These are phyloP conservation scores for Phytophthora pini DNA, from an alignment of 352 stramenopile genomes.

Conservation along the genomic window DNA sequence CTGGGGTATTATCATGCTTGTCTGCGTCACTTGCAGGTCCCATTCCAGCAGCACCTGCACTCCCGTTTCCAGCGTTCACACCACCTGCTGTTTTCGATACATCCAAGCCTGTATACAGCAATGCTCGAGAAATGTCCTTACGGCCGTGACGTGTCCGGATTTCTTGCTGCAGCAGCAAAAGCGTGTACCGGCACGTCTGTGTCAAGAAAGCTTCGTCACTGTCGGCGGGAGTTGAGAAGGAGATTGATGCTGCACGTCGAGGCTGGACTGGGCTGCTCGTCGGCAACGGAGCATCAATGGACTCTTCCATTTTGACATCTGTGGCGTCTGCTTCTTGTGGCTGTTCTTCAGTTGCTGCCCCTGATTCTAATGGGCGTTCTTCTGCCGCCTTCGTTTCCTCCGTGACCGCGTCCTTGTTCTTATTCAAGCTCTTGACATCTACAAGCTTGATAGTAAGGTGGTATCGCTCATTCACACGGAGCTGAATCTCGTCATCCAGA, in stretches of 20 bases:
- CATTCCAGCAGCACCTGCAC: slow-evolving; percentile 27
- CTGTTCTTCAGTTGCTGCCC: slow-evolving; percentile 11
- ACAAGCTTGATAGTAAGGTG: slow-evolving; percentile 74
- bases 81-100: slow-evolving; percentile 22
- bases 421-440: slow-evolving; percentile 54
- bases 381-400: slow-evolving; percentile 15
- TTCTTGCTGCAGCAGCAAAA: slow-evolving; percentile 83
- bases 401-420: slow-evolving; percentile 16
- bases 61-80: slow-evolving; percentile 12
- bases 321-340: slow-evolving; percentile 11
- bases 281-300: slow-evolving; percentile 10
- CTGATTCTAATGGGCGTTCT: background rate
- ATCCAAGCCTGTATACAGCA: slow-evolving; percentile 57
- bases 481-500: slow-evolving; percentile 81
- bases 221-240: slow-evolving; percentile 31
- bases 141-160: slow-evolving; percentile 77
- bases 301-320: slow-evolving; percentile 39
- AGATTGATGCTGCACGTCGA: slow-evolving; percentile 36
- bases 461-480: slow-evolving; percentile 81
- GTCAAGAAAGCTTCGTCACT: slow-evolving; percentile 62
- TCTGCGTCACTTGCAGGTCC: slow-evolving; percentile 39
- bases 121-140: slow-evolving; percentile 68
- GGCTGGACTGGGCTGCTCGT: slow-evolving; percentile 33
- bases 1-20: slow-evolving; percentile 47
- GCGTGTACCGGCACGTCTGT: slow-evolving; percentile 70